Conservation (phyloP, 2,329 filamentous ascomycete species). For the Pseudocercospora fijiensis region DNA sequence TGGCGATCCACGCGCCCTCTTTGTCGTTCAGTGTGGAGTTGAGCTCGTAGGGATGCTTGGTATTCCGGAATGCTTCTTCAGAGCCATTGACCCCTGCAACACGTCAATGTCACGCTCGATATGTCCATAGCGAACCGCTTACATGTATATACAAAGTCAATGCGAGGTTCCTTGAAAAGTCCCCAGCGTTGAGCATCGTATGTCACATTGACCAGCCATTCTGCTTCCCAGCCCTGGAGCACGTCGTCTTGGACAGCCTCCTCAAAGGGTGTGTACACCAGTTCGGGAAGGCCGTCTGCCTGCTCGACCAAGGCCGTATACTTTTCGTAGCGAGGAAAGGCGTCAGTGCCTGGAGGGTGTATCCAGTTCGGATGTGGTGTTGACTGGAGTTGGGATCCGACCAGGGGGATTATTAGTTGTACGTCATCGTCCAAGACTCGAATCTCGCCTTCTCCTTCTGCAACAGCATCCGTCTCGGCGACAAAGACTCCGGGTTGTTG, state of each 20-base stretch:
- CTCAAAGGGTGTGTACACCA: slow-evolving; percentile 5
- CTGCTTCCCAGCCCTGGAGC: slow-evolving; percentile 4
- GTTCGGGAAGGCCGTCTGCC: neutral
- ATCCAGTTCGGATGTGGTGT: slow-evolving; percentile 1
- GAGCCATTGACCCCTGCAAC: slow-evolving; percentile 5
- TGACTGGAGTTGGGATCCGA: neutral
- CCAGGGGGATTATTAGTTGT: too few relatives aligned
- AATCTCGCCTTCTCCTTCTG: too few relatives aligned
- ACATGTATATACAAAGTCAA: slow-evolving; percentile 9
- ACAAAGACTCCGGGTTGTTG: neutral
- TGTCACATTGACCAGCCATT: slow-evolving; percentile 6
- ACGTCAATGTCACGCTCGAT: neutral
- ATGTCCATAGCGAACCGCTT: neutral
- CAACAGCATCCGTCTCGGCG: neutral
- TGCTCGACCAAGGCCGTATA: slow-evolving; percentile 4
- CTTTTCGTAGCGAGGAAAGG: neutral
- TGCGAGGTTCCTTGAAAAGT: slow-evolving; percentile 2
- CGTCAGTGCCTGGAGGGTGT: neutral
- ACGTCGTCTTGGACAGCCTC: slow-evolving; percentile 1
- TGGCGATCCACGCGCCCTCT: neutral
- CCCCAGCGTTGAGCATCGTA: slow-evolving; percentile 5
- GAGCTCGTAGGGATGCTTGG: slow-evolving; percentile 6
- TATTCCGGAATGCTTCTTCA: neutral
- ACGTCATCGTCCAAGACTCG: too few relatives aligned
- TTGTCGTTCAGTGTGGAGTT: slow-evolving; percentile 9